phyloP scores from a whole-genome alignment of 495 filamentous ascomycete species.

The Cenococcum geophilum region DNA sequence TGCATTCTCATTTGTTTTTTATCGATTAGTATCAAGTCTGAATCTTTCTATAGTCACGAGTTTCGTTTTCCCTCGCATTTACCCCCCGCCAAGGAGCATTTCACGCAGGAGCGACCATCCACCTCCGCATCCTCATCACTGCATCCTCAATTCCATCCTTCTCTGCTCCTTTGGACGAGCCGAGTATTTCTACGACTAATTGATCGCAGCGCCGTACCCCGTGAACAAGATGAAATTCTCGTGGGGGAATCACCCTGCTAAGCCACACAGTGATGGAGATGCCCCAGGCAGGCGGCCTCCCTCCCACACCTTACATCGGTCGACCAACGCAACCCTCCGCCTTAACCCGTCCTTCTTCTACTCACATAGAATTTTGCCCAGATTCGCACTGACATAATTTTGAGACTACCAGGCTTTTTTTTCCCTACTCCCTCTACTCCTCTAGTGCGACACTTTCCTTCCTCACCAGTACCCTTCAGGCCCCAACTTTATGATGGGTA shows the following conservation, averaged over 20 bases:
- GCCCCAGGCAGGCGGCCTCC: constrained; percentile 5
- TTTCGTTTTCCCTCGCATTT: neutral
- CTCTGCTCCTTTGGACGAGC: neutral
- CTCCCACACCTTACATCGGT: neutral
- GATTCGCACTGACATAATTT: neutral
- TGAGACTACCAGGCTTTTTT: neutral
- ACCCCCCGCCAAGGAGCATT: neutral
- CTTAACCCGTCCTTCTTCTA: neutral
- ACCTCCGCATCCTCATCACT: neutral
- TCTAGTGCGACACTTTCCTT: neutral
- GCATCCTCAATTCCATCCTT: neutral
- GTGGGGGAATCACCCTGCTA: constrained; percentile 4
- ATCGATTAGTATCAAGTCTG: too few relatives aligned
- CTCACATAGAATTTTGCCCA: neutral
- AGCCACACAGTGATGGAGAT: neutral
- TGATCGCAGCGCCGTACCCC: neutral
- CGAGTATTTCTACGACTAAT: neutral
- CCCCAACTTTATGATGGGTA: constrained; percentile 15
- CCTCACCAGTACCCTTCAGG: neutral
- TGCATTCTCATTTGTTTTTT: too few relatives aligned
- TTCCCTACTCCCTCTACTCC: neutral
- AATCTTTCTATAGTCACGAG: neutral
- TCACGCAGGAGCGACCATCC: constrained; percentile 1
- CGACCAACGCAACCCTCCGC: neutral
- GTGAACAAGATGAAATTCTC: neutral